Percentiles rank a stretch among this genome's conserved stretches.
These are phyloP conservation scores for Monosporascus sp. DNA, from an alignment of 2,329 filamentous ascomycete genomes.

Conservation along the genomic window DNA sequence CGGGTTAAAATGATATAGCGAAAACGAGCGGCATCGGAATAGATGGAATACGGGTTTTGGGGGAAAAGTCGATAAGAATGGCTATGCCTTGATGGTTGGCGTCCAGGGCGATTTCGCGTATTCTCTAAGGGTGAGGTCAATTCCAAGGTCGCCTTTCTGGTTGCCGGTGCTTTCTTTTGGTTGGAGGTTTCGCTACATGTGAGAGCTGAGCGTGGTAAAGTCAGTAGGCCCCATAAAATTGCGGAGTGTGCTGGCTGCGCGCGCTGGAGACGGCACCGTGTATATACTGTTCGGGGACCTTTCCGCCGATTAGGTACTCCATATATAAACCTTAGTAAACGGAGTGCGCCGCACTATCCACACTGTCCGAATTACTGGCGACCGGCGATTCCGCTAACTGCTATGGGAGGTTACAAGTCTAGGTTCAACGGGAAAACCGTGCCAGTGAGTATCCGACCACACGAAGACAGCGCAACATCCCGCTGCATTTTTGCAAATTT, in stretches of 20 bases:
- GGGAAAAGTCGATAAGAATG: constrained; percentile 35
- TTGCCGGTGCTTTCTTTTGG: neutral
- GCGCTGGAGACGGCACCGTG: neutral
- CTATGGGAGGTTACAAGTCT: neutral
- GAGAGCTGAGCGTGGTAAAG: too few species aligned
- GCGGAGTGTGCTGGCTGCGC: too few species aligned
- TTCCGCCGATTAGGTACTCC: too few species aligned
- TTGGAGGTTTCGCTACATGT: neutral
- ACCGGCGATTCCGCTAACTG: neutral
- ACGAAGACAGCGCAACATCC: too few species aligned
- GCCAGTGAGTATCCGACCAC: too few species aligned
- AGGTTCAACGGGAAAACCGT: neutral
- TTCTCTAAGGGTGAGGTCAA: constrained; percentile 52
- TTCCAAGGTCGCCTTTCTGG: neutral
- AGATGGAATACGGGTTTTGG: constrained; percentile 43
- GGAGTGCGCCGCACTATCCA: neutral
- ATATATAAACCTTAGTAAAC: neutral
- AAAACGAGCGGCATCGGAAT: constrained; percentile 45
- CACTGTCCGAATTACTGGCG: neutral
- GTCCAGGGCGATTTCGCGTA: constrained; percentile 44
- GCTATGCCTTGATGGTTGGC: constrained; percentile 47
- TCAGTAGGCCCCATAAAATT: too few species aligned
- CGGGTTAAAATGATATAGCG: constrained; percentile 45
- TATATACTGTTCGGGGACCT: neutral
- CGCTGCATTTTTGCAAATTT: too few species aligned